Percentiles rank a stretch among this genome's conserved stretches.
Evolutionary conservation across 352 stramenopile genomes (phyloP).

Genomic region (Globisporangium sylvaticum): DNA sequence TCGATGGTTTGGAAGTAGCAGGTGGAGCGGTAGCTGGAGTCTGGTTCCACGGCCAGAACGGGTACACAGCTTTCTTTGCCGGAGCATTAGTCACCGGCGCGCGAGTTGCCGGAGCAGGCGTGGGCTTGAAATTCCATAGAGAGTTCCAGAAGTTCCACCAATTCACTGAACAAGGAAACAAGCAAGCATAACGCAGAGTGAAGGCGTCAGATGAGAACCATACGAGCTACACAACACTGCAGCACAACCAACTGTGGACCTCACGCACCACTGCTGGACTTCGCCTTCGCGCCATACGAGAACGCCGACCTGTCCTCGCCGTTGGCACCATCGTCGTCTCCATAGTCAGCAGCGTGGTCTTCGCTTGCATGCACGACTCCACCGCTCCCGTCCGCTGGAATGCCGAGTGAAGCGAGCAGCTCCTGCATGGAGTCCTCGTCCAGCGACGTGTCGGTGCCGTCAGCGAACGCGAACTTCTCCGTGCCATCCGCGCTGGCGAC

Average conservation of each 20-base stretch:
- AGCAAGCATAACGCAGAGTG: background rate
- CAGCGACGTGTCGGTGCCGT: background rate
- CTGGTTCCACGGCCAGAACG: background rate
- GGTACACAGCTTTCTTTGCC: background rate
- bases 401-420: constrained; percentile 3
- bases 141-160: constrained; percentile 6
- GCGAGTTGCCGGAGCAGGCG: background rate
- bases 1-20: background rate
- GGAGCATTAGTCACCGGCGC: background rate
- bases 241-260: background rate
- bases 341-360: background rate
- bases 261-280: constrained; percentile 1
- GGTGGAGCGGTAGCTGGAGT: background rate
- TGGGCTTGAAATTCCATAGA: background rate
- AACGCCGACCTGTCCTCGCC: background rate
- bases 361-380: background rate
- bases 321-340: background rate
- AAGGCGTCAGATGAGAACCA: background rate
- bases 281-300: background rate
- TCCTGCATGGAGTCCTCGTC: background rate
- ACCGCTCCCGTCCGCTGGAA: background rate
- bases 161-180: background rate
- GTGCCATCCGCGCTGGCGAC: background rate
- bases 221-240: background rate
- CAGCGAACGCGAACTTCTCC: background rate